A percentile compares a stretch with the other conserved stretches of the same genome.
These are phyloP conservation scores for Aspergillus puulaauensis DNA, from an alignment of 2,329 filamentous ascomycete genomes.

Conservation along the genomic window DNA sequence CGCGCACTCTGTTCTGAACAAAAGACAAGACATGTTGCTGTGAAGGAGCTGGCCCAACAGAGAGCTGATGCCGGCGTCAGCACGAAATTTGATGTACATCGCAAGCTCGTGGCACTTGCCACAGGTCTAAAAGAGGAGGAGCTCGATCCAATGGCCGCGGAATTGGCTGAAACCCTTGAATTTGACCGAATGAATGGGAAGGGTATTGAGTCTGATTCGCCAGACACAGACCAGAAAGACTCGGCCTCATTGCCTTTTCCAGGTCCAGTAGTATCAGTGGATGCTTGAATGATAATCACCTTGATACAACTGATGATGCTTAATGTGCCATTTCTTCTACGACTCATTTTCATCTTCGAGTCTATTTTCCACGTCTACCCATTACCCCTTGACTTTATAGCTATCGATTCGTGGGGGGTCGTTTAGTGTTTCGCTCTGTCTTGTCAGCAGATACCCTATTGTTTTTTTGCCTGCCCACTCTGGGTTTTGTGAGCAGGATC, in stretches of 20 bases:
- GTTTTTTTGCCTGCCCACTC: slow-evolving; percentile 8
- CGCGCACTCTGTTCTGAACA: slow-evolving; percentile 34
- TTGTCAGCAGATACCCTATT: slow-evolving; percentile 37
- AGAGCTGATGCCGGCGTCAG: slow-evolving; percentile 47
- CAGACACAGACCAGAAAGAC: slow-evolving; percentile 29
- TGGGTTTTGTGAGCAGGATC: background rate
- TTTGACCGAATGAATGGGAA: slow-evolving; percentile 43
- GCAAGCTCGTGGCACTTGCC: slow-evolving; percentile 47
- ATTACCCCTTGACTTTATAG: background rate
- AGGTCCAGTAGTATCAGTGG: slow-evolving; percentile 32
- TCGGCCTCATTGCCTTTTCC: slow-evolving; percentile 26
- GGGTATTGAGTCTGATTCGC: slow-evolving; percentile 26
- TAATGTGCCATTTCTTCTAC: background rate
- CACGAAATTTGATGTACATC: slow-evolving; percentile 48
- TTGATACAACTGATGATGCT: background rate
- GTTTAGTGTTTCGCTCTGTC: slow-evolving; percentile 11
- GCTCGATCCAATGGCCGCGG: slow-evolving; percentile 47
- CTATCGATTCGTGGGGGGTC: slow-evolving; percentile 20
- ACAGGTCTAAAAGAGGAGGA: slow-evolving; percentile 49
- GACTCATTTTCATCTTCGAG: background rate
- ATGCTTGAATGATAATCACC: slow-evolving; percentile 23
- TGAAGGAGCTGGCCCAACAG: slow-evolving; percentile 45
- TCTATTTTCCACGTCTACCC: slow-evolving; percentile 16
- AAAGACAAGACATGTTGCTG: slow-evolving; percentile 32
- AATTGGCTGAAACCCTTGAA: slow-evolving; percentile 46